Base-by-base conservation (phyloP, 1,284 basidiomycete genomes). In the Ceratobasidium sp. region DNA sequence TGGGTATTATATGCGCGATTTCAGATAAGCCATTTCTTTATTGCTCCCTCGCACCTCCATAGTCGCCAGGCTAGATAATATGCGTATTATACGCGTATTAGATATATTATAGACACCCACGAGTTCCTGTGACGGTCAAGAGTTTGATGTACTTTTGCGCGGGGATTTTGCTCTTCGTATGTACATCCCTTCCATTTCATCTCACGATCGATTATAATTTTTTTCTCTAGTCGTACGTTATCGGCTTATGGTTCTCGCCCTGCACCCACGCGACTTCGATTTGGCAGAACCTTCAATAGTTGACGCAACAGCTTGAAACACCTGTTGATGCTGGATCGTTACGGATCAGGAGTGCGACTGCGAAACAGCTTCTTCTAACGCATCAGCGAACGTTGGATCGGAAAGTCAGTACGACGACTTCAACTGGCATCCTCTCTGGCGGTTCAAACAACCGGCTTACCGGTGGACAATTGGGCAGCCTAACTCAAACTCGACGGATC, bases 261-360 rank as follows among this genome's bases (percentile, higher is more conserved):
- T 93, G 96, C 64, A 99, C 98, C 0, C 98, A 99, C 84, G 98
- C 98, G 2, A 93, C 94, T 17, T 98, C 99, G 84, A 99, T 99
- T 82, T 99, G 98, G 98, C 97, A 99, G 84, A 99, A 99, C 83
- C 96, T 96, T 2, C 94, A 96, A 82, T 93, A 92, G 79, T 87
- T 96, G 15, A 87, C 96, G 81, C 91, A 94, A 77, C 86, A 89
- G 1, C 83, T 90, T 77, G 94, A 96, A 61, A 82, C 84, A 68
- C 82, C 91, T 17, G 66, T 81, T 62, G 71, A 78, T 26, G 87
- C 89, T 9, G 86, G 84, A 81, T 57, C 82, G 66, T 38, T 81
- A 62, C 77, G 83, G 91, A 26, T 93, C 94, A 1, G 89, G 86
- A 57, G 44, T 62, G 54, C 79, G 28, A 68, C 61, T 40, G 77